phyloP scores from a whole-genome alignment of 108 stramenopile genomes.

The Nannochloropsis granulata region DNA sequence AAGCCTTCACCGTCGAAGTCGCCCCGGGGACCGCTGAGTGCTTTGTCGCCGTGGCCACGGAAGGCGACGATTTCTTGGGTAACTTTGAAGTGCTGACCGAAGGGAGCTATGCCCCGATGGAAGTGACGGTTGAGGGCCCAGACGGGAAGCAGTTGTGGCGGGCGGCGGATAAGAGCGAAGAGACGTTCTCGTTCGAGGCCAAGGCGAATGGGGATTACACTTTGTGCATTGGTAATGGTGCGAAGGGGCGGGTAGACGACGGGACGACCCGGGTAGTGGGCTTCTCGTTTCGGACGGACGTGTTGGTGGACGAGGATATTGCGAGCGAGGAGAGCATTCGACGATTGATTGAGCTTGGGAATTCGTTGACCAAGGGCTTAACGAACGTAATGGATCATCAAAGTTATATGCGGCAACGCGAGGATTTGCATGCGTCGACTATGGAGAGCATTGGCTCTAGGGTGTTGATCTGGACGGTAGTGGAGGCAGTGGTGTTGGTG shows the following conservation, averaged over 20 bases:
- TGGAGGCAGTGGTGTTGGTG: constrained; percentile 13
- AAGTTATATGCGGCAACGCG: constrained; percentile 19
- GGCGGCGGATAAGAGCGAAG: neutral
- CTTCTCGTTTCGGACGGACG: neutral
- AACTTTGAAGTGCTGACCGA: neutral
- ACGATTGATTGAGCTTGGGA: neutral
- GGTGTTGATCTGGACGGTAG: constrained; percentile 8
- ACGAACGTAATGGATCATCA: constrained; percentile 20
- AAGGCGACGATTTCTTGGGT: neutral
- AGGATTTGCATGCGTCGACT: constrained; percentile 9
- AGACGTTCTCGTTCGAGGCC: neutral
- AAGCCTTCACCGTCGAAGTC: neutral
- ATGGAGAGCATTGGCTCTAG: constrained; percentile 10
- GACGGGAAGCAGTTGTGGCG: neutral
- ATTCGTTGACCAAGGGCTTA: neutral
- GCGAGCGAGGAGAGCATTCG: neutral
- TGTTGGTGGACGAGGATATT: neutral
- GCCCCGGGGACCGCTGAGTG: neutral
- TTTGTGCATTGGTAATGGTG: neutral
- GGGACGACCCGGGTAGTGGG: neutral
- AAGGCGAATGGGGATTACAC: neutral
- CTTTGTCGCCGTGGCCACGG: neutral
- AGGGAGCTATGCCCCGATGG: neutral
- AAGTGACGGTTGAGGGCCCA: neutral
- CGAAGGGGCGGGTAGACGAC: neutral